Conservation (phyloP, 2,329 filamentous ascomycete genomes). For the Exophiala spinifera region DNA sequence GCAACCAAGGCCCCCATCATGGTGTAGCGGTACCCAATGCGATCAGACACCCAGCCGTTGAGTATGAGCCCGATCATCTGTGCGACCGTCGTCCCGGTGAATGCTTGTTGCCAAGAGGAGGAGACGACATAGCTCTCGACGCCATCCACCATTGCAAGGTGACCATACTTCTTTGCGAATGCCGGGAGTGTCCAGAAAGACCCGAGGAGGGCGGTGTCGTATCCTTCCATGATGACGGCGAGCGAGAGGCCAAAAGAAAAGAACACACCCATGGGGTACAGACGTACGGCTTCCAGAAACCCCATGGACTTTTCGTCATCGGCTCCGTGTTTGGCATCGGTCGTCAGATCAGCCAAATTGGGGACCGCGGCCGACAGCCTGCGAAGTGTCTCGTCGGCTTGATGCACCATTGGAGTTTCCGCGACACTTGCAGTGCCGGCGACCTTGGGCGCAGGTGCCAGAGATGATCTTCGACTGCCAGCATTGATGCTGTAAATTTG, state of each 20-base stretch:
- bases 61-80: constrained; percentile 28
- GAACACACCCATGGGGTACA: constrained; percentile 67
- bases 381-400: constrained; percentile 28
- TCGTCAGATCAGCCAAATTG: constrained; percentile 26
- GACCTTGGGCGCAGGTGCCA: constrained; percentile 18
- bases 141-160: constrained; percentile 21
- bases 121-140: neutral
- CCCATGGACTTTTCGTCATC: constrained; percentile 26
- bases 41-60: constrained; percentile 36
- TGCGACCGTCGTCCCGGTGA: constrained; percentile 15
- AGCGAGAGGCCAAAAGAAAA: constrained; percentile 25
- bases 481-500: constrained; percentile 1
- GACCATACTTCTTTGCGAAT: constrained; percentile 25
- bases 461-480: constrained; percentile 25
- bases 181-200: constrained; percentile 27
- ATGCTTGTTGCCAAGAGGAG: too few species aligned
- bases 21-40: constrained; percentile 42
- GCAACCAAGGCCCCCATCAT: constrained; percentile 30
- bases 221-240: constrained; percentile 30
- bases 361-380: constrained; percentile 29
- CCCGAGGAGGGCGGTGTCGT: constrained; percentile 29
- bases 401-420: constrained; percentile 24
- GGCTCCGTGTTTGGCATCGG: constrained; percentile 27
- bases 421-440: constrained; percentile 14
- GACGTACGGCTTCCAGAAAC: constrained; percentile 65